Conservation (phyloP, 331 rosid genomes). For the Malus hybrid region DNA sequence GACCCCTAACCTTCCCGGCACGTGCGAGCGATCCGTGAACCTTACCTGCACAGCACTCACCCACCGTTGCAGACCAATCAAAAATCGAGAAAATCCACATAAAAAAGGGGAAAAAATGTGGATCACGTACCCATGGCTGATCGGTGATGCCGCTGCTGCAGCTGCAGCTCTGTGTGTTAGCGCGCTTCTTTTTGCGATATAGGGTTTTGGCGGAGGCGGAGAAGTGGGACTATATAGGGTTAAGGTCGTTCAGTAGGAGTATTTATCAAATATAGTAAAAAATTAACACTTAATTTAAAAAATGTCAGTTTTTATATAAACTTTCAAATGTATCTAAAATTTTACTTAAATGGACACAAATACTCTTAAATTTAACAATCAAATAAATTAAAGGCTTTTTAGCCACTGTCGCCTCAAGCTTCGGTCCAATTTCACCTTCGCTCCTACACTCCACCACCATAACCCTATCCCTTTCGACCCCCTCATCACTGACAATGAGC, state of each 20-base stretch:
- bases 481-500: too few relatives aligned
- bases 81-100: background rate
- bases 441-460: too few relatives aligned
- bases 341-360: too few relatives aligned
- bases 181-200: background rate
- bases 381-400: too few relatives aligned
- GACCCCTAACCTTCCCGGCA: constrained; percentile 46
- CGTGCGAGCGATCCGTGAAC: constrained; percentile 45
- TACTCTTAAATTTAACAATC: too few relatives aligned
- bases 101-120: background rate
- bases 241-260: background rate
- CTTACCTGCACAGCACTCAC: constrained; percentile 22
- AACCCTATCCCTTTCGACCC: too few relatives aligned
- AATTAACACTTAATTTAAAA: too few relatives aligned
- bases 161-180: background rate
- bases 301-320: too few relatives aligned
- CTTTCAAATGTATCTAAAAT: too few relatives aligned
- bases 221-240: background rate
- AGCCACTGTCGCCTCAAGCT: too few relatives aligned
- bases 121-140: constrained; percentile 23
- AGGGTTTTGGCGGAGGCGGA: background rate
- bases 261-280: too few relatives aligned
- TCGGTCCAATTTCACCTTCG: too few relatives aligned
- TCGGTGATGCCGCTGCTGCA: background rate
- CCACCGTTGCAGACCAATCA: background rate